These are phyloP conservation scores for Arachnomyces sp. DNA, from an alignment of 2,329 filamentous ascomycete species.

Conservation along the genomic window DNA sequence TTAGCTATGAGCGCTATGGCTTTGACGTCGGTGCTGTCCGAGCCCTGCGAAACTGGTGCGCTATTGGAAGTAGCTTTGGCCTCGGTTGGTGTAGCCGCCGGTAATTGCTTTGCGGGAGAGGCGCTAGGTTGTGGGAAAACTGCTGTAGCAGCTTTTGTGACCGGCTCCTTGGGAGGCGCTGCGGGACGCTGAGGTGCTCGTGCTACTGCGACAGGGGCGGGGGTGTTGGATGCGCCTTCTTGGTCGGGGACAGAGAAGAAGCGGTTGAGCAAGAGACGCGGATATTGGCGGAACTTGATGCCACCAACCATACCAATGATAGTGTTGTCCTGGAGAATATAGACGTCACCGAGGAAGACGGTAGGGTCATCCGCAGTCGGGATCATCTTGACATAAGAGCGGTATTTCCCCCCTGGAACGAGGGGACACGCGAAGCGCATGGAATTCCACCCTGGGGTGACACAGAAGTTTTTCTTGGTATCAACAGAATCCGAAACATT, in stretches of 20 bases:
- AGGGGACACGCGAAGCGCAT: conserved; percentile 20
- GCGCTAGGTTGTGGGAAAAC: too few relatives aligned
- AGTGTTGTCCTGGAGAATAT: conserved; percentile 25
- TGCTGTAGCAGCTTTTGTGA: too few relatives aligned
- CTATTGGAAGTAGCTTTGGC: too few relatives aligned
- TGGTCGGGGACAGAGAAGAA: conserved; percentile 34
- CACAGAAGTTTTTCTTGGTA: conserved; percentile 23
- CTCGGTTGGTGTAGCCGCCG: too few relatives aligned
- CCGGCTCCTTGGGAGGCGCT: too few relatives aligned
- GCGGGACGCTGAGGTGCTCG: too few relatives aligned
- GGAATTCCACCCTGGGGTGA: conserved; percentile 27
- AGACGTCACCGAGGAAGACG: conserved; percentile 33
- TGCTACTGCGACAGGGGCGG: too few relatives aligned
- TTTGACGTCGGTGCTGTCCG: too few relatives aligned
- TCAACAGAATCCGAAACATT: conserved; percentile 24
- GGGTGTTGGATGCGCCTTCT: too few relatives aligned
- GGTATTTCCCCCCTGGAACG: conserved; percentile 20
- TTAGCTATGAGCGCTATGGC: too few relatives aligned
- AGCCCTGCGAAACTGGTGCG: not conserved
- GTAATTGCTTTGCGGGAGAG: too few relatives aligned
- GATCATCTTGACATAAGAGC: conserved; percentile 27
- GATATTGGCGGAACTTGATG: conserved; percentile 30
- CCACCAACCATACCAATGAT: conserved; percentile 28
- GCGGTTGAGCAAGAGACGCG: conserved; percentile 29
- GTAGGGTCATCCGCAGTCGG: conserved; percentile 21